Base-by-base conservation (phyloP, 306 rosid genomes). In the Dryas drummondii region DNA sequence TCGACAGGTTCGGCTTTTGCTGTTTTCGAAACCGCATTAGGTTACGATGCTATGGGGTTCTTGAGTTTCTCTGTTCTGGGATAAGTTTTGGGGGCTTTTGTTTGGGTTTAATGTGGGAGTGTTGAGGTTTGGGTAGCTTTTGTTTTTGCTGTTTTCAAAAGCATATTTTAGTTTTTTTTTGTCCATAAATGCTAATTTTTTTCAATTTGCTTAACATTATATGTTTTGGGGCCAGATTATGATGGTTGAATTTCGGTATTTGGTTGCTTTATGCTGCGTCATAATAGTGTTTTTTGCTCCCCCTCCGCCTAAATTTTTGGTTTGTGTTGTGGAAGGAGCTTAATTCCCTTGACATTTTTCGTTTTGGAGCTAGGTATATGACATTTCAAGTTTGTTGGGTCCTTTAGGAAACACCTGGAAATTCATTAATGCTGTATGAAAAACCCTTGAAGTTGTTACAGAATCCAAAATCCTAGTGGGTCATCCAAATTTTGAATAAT, bases 91-190 rank as follows among this genome's bases (percentile, higher is more conserved):
- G 45, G 11, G 3, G 13, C 19, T 71, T 57, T 32, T 37, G 63
- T 70, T 70, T 15, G 63, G n/a, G 53, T 71, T 71, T 56, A n/a
- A 52, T 70, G 46, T 12, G 74, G 71, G 27, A 41, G 49, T 63
- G 49, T 63, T 41, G 12, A 22, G 68, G 11, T 37, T 14, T 61
- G 11, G 45, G 14, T 37, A 15, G 37, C 6, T 37, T 37, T 45
- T 37, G 66, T 37, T 37, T 32, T 61, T 37, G 8, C 26, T 40
- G 60, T n/a, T 55, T 17, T 17, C 9, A 17, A 55, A 55, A 10
- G 27, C 9, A 2, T 40, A 32, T 32, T 32, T 22, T 22, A 22
- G 22, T 22, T 22, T 22, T 32, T 32, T 32, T 32, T 32, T 32
- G 37, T 32, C 37, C 37, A 32, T 32, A 32, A 32, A 32, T 32